These are phyloP conservation scores for Caloboletus inedulis DNA, from an alignment of 1,284 basidiomycete genomes.

Conservation along the genomic window DNA sequence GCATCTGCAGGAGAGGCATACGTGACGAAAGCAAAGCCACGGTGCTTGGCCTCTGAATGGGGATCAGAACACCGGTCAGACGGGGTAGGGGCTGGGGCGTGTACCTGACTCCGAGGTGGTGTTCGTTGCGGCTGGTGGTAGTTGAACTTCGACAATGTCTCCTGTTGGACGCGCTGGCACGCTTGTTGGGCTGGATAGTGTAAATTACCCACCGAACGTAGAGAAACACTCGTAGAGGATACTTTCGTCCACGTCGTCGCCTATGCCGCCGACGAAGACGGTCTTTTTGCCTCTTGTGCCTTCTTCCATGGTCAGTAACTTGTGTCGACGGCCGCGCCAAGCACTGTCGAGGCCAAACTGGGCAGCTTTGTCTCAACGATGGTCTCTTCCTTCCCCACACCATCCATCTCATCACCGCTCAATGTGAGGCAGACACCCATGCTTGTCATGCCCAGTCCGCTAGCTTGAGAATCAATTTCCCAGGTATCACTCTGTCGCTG, in stretches of 20 bases:
- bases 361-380: constrained; percentile 18
- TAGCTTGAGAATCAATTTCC: constrained; percentile 9
- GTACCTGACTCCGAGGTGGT: constrained; percentile 52
- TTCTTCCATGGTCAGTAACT: constrained; percentile 56
- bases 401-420: not conserved
- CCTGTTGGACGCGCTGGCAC: constrained; percentile 42
- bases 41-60: constrained; percentile 63
- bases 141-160: constrained; percentile 77
- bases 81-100: constrained; percentile 10
- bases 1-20: constrained; percentile 73
- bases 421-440: constrained; percentile 1
- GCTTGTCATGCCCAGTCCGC: not conserved
- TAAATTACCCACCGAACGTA: constrained; percentile 61
- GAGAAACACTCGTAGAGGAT: constrained; percentile 67
- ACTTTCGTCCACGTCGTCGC: constrained; percentile 71
- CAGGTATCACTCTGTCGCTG: not conserved
- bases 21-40: constrained; percentile 80
- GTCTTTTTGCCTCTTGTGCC: constrained; percentile 79
- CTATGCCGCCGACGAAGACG: constrained; percentile 72
- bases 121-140: constrained; percentile 66
- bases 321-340: not conserved
- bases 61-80: constrained; percentile 3
- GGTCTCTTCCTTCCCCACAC: constrained; percentile 14
- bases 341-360: constrained; percentile 10
- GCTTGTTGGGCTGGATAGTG: constrained; percentile 1